These are phyloP conservation scores for Physaria fendleri DNA, from an alignment of 345 rosid genomes.

Conservation along the genomic window DNA sequence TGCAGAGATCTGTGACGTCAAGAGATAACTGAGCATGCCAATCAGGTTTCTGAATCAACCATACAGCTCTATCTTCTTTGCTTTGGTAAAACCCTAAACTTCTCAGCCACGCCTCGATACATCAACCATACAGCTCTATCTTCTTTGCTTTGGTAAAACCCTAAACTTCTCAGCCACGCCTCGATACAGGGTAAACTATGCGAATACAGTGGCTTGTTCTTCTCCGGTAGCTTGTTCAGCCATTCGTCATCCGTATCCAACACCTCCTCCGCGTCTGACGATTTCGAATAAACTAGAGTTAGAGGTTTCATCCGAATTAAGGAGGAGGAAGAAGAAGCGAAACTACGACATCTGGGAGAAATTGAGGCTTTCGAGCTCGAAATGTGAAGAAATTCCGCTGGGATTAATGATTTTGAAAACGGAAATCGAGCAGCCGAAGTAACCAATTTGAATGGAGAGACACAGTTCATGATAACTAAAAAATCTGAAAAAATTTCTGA, in stretches of 20 bases:
- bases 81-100: too few species aligned
- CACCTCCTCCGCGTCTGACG: constrained; percentile 56
- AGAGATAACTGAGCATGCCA: constrained; percentile 91
- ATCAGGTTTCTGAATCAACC: constrained; percentile 61
- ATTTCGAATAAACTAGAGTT: constrained; percentile 36
- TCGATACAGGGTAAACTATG: constrained; percentile 93
- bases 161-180: constrained; percentile 70
- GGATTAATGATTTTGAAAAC: background rate
- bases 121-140: constrained; percentile 74
- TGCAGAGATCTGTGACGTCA: constrained; percentile 76
- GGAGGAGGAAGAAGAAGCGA: constrained; percentile 10
- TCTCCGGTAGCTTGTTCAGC: constrained; percentile 74
- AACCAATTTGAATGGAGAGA: constrained; percentile 29
- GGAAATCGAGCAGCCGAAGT: background rate
- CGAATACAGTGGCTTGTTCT: constrained; percentile 76
- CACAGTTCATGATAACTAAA: constrained; percentile 35
- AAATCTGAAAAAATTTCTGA: background rate
- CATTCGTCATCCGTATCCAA: constrained; percentile 62
- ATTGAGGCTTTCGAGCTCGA: constrained; percentile 6
- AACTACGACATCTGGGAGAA: constrained; percentile 21
- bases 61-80: too few species aligned
- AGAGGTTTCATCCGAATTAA: constrained; percentile 20
- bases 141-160: constrained; percentile 66
- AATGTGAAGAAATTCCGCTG: constrained; percentile 21
- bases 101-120: too few species aligned